A percentile compares a stretch with the other conserved stretches of the same genome.
These are phyloP conservation scores for Diaporthe sp. DNA, from an alignment of 2,329 filamentous ascomycete genomes.

Conservation along the genomic window DNA sequence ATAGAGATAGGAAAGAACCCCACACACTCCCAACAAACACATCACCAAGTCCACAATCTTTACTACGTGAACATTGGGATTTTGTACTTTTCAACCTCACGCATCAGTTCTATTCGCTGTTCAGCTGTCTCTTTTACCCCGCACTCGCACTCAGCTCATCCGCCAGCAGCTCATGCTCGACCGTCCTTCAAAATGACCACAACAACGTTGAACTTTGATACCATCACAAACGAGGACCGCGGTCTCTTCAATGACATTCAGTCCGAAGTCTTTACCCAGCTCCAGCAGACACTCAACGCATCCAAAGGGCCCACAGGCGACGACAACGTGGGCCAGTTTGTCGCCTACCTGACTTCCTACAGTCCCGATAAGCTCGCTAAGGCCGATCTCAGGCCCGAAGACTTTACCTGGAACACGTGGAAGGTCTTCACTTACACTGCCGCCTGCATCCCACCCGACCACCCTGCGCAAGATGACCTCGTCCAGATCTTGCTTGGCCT, in stretches of 20 bases:
- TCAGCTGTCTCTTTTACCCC: not conserved
- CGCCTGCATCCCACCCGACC: not conserved
- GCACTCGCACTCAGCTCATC: not conserved
- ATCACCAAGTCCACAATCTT: not conserved
- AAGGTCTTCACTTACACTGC: not conserved
- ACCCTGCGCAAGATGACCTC: not conserved
- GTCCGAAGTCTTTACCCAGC: not conserved
- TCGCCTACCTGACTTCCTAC: constrained; percentile 21
- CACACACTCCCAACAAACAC: not conserved
- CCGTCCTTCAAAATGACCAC: not conserved
- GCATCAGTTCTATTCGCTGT: not conserved
- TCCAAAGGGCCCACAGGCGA: not conserved
- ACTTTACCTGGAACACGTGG: not conserved
- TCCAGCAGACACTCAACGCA: not conserved
- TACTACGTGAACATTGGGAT: not conserved
- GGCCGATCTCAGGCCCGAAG: not conserved
- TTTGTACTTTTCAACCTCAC: not conserved
- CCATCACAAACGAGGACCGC: not conserved
- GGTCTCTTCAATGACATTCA: not conserved
- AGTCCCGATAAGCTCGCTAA: not conserved
- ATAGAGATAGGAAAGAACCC: not conserved
- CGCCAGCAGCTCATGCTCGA: not conserved
- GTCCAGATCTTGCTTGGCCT: constrained; percentile 12
- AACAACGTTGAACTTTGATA: not conserved
- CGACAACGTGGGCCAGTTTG: not conserved